Conservation (phyloP, 306 rosid species). For the Medicago arabica region DNA sequence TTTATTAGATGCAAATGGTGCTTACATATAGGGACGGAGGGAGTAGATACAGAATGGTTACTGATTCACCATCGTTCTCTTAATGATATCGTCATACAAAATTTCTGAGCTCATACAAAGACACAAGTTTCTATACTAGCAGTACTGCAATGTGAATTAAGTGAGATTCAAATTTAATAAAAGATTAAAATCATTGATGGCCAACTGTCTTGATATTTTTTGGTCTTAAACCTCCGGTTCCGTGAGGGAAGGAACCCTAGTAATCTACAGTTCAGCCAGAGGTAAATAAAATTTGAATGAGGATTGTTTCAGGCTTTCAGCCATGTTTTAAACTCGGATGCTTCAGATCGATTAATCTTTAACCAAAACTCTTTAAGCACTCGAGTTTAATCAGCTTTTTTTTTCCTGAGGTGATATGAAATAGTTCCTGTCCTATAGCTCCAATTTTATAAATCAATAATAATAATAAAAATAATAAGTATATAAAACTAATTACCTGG, state of each 20-base stretch:
- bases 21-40: too few relatives aligned
- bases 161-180: slow-evolving; percentile 18
- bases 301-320: too few relatives aligned
- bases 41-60: slow-evolving; percentile 1
- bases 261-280: not conserved
- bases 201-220: not conserved
- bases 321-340: not conserved
- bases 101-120: not conserved
- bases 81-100: not conserved
- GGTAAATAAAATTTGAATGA: not conserved
- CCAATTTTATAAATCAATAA: slow-evolving; percentile 19
- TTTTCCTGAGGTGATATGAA: not conserved
- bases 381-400: not conserved
- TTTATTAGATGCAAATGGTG: too few relatives aligned
- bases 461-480: too few relatives aligned
- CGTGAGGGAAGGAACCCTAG: not conserved
- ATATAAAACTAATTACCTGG: slow-evolving; percentile 65
- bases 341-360: not conserved
- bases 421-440: slow-evolving; percentile 14
- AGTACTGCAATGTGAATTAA: slow-evolving; percentile 1
- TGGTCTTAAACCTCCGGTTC: not conserved
- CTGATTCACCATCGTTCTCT: slow-evolving; percentile 1
- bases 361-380: not conserved
- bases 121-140: not conserved
- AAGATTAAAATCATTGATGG: not conserved